Conservation (phyloP, 2,329 filamentous ascomycete species). For the Claviceps quebecensis region DNA sequence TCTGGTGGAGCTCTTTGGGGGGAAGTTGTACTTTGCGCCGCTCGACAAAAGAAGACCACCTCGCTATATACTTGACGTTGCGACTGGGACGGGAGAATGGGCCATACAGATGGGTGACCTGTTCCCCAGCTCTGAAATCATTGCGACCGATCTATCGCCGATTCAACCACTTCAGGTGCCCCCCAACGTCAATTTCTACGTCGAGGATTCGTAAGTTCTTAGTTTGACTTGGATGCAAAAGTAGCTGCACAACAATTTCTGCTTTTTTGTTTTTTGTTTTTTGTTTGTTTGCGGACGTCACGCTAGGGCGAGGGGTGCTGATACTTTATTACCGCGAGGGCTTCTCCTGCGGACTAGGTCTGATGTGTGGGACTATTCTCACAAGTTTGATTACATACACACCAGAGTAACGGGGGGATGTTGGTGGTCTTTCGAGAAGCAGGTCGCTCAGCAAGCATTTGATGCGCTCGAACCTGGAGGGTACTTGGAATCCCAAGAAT, state of each 20-base stretch:
- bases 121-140: slow-evolving; percentile 44
- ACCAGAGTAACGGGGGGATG: slow-evolving; percentile 34
- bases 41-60: slow-evolving; percentile 22
- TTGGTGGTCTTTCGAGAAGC: slow-evolving; percentile 32
- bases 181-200: slow-evolving; percentile 58
- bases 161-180: slow-evolving; percentile 54
- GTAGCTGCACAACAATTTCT: too few relatives aligned
- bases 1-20: slow-evolving; percentile 24
- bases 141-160: slow-evolving; percentile 53
- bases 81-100: slow-evolving; percentile 40
- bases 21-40: slow-evolving; percentile 29
- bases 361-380: slow-evolving; percentile 37
- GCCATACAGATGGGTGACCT: slow-evolving; percentile 52
- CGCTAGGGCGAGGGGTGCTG: background rate
- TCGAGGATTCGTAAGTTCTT: slow-evolving; percentile 45
- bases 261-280: too few relatives aligned
- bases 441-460: slow-evolving; percentile 39
- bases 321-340: background rate
- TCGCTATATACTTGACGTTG: slow-evolving; percentile 26
- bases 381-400: slow-evolving; percentile 42
- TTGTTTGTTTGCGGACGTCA: background rate
- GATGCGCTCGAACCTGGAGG: slow-evolving; percentile 35
- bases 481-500: slow-evolving; percentile 41
- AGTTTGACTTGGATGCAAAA: background rate
- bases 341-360: slow-evolving; percentile 17